Evolutionary conservation across 495 filamentous ascomycete genomes (phyloP).

Genomic region (Penicillium paradoxum): DNA sequence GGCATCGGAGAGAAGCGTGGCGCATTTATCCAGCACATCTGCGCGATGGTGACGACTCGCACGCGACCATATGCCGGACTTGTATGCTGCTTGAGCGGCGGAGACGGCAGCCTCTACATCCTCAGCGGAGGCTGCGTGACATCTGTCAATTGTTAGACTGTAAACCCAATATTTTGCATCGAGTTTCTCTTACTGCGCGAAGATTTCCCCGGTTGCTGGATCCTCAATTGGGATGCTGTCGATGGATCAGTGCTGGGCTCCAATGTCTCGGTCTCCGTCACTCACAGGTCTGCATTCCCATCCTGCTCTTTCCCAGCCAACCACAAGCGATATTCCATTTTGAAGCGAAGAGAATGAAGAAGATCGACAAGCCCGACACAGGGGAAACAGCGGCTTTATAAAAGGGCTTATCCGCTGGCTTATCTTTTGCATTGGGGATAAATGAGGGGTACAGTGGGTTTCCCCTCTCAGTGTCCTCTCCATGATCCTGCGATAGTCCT

Average conservation of each 20-base stretch:
- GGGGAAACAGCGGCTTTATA: background rate
- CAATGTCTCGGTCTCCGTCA: background rate
- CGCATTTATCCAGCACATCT: constrained; percentile 52
- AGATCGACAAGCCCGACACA: no score
- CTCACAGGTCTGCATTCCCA: constrained; percentile 2
- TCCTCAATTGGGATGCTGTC: constrained; percentile 21
- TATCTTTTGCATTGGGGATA: background rate
- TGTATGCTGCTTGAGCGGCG: constrained; percentile 46
- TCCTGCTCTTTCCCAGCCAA: constrained; percentile 5
- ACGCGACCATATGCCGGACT: constrained; percentile 53
- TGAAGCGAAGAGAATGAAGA: background rate
- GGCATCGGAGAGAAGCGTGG: constrained; percentile 43
- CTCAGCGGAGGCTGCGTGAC: constrained; percentile 42
- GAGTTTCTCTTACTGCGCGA: constrained; percentile 11
- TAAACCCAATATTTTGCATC: no score
- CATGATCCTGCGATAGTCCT: no score
- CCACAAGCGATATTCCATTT: constrained; percentile 4
- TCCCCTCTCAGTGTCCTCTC: background rate
- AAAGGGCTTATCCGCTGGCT: background rate
- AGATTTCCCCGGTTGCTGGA: constrained; percentile 19
- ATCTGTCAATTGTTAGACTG: constrained; percentile 6
- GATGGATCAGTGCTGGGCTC: background rate
- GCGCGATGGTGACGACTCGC: constrained; percentile 50
- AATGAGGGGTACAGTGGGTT: background rate
- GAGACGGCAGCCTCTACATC: constrained; percentile 44